phyloP scores from a whole-genome alignment of 345 rosid genomes.

The Eucalyptus sp. region DNA sequence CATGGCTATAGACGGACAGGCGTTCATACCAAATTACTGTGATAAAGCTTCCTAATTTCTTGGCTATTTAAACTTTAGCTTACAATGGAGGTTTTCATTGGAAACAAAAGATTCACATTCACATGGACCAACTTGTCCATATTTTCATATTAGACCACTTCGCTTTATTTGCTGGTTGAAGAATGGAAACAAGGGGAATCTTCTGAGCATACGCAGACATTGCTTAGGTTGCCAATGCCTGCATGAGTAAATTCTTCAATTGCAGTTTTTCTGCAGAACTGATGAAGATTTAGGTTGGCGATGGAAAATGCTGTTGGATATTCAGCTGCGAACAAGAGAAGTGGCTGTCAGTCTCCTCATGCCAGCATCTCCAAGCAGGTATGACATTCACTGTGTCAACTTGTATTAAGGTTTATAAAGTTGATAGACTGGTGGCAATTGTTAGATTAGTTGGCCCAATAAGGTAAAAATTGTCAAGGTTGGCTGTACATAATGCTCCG shows the following conservation, averaged over 20 bases:
- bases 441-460: background rate
- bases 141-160: background rate
- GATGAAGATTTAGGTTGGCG: constrained; percentile 23
- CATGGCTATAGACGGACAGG: background rate
- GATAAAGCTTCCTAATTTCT: background rate
- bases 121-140: background rate
- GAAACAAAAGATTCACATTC: background rate
- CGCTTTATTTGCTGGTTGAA: background rate
- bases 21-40: background rate
- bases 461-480: background rate
- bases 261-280: constrained; percentile 29
- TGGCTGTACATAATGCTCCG: background rate
- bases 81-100: background rate
- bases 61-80: background rate
- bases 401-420: background rate
- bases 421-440: background rate
- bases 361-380: constrained; percentile 19
- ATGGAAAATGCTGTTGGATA: constrained; percentile 31
- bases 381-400: background rate
- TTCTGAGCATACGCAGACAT: background rate
- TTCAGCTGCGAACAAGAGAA: constrained; percentile 19
- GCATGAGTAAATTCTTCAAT: constrained; percentile 1
- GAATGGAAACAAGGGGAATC: background rate
- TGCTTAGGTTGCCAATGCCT: background rate
- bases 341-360: constrained; percentile 18